These are phyloP conservation scores for Ceratocystis albifundus DNA, from an alignment of 2,329 filamentous ascomycete species.

Conservation along the genomic window DNA sequence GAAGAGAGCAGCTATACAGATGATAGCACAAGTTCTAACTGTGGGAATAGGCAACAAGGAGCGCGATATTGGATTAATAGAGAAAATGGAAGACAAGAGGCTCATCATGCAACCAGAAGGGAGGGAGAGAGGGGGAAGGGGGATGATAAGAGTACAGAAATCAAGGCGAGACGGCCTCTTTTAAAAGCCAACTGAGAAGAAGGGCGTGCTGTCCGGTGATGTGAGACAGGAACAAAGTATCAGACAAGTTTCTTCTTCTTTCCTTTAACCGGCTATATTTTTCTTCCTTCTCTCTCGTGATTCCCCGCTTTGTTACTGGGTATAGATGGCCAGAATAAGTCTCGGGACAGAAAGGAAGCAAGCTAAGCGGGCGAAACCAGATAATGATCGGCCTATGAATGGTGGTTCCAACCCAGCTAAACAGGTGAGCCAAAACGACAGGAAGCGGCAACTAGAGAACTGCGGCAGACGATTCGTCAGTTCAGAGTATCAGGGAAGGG, in stretches of 20 bases:
- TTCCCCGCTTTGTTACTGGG: conserved; percentile 2
- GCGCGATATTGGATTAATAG: conserved; percentile 28
- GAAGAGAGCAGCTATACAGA: conserved; percentile 22
- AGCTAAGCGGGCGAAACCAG: neutral
- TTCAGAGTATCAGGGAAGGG: neutral
- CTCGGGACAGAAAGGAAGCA: neutral
- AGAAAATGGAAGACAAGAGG: conserved; percentile 23
- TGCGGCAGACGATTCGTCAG: neutral
- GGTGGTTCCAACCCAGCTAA: neutral
- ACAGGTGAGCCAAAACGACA: neutral
- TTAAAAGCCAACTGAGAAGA: conserved; percentile 18
- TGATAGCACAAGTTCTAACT: conserved; percentile 5
- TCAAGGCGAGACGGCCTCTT: conserved; percentile 17
- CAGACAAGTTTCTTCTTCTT: neutral
- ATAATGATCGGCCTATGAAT: neutral
- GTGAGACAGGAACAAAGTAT: conserved; percentile 9
- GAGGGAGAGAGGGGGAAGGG: conserved; percentile 9
- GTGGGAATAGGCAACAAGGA: conserved; percentile 18
- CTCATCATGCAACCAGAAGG: conserved; percentile 19
- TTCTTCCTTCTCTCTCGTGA: neutral
- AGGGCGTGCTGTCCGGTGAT: neutral
- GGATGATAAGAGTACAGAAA: neutral
- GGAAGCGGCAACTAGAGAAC: neutral
- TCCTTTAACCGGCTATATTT: neutral
- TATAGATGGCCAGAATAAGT: neutral